Conservation (phyloP, 2,329 filamentous ascomycete species). For the Berkeleyomyces basicola region DNA sequence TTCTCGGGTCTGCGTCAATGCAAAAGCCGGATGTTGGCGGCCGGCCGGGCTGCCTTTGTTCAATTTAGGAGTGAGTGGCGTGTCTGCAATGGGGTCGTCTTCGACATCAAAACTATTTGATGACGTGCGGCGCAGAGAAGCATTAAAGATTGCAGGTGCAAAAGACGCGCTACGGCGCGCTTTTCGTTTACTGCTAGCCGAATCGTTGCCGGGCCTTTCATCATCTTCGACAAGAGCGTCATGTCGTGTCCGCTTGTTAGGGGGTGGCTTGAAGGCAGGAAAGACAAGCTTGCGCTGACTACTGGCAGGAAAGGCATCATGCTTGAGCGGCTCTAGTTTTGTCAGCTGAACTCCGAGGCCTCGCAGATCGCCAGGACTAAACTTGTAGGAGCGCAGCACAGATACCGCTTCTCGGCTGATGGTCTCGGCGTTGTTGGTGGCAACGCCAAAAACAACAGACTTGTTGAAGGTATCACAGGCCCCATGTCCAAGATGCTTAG, state of each 20-base stretch:
- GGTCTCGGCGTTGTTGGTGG: slow-evolving; percentile 56
- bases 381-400: slow-evolving; percentile 63
- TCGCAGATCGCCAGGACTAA: slow-evolving; percentile 82
- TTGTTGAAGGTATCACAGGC: slow-evolving; percentile 93
- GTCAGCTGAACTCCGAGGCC: slow-evolving; percentile 89
- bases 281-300: slow-evolving; percentile 72
- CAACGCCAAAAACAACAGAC: slow-evolving; percentile 63
- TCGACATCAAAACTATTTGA: slow-evolving; percentile 7
- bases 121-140: slow-evolving; percentile 11
- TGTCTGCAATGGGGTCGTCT: slow-evolving; percentile 8
- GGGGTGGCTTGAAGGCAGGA: slow-evolving; percentile 22
- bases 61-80: neutral
- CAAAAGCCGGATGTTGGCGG: slow-evolving; percentile 32
- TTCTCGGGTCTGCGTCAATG: slow-evolving; percentile 30
- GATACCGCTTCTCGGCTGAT: slow-evolving; percentile 73
- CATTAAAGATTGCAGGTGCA: neutral
- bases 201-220: neutral
- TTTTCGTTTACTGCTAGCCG: neutral
- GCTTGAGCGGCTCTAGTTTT: slow-evolving; percentile 67
- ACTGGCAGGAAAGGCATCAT: slow-evolving; percentile 37
- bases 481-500: slow-evolving; percentile 87
- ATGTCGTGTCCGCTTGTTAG: slow-evolving; percentile 15
- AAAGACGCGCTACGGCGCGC: neutral
- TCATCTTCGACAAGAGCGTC: slow-evolving; percentile 18
- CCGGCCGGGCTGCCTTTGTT: neutral